These are phyloP conservation scores for Coemansia sp. DNA, from an alignment of 192 early-diverging fungal species.

Conservation along the genomic window DNA sequence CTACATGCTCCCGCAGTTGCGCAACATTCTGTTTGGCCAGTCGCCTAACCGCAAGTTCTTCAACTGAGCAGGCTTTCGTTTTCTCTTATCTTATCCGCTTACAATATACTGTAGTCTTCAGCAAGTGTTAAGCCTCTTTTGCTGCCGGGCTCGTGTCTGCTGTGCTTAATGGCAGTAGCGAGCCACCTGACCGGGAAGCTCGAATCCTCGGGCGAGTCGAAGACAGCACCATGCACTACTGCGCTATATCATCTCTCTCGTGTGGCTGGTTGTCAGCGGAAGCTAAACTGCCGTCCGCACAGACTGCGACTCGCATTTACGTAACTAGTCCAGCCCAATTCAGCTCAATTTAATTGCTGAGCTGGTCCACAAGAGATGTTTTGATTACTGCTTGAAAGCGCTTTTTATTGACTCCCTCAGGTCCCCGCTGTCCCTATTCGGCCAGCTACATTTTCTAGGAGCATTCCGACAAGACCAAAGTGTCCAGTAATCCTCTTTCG, in stretches of 20 bases:
- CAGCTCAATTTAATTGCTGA: neutral
- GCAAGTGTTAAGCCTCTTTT: too few relatives aligned
- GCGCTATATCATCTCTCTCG: neutral
- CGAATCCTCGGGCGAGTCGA: too few relatives aligned
- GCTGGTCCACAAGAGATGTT: neutral
- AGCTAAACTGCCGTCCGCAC: neutral
- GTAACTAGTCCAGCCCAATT: neutral
- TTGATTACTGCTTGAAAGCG: neutral
- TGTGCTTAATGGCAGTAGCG: too few relatives aligned
- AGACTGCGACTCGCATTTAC: neutral
- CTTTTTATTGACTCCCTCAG: neutral
- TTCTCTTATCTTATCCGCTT: neutral
- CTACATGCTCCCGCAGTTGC: slow-evolving; percentile 97
- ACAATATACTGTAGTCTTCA: too few relatives aligned
- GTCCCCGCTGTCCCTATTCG: neutral
- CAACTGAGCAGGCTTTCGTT: slow-evolving; percentile 43
- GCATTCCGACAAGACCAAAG: neutral
- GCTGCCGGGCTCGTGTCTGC: too few relatives aligned
- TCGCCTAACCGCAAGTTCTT: slow-evolving; percentile 92
- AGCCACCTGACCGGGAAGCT: too few relatives aligned
- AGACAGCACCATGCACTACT: too few relatives aligned
- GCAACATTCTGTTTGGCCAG: slow-evolving; percentile 87
- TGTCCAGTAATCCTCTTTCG: neutral
- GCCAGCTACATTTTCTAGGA: neutral
- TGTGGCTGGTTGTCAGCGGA: neutral